phyloP scores from a whole-genome alignment of 257 asterid species.

The Plantago ovata region DNA sequence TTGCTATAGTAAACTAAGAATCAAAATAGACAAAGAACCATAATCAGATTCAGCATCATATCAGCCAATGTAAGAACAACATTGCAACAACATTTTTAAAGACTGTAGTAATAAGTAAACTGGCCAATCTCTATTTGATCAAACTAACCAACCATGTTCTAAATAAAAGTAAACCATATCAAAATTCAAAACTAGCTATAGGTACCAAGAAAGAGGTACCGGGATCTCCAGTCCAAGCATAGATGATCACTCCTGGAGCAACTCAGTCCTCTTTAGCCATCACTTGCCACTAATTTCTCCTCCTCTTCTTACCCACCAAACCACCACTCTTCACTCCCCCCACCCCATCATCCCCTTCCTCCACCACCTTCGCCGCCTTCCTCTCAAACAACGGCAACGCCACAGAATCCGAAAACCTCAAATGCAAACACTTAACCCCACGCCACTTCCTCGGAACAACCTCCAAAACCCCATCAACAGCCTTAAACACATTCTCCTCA shows the following conservation, averaged over 20 bases:
- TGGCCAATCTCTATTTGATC: too few species aligned
- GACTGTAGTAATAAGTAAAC: conserved; percentile 5
- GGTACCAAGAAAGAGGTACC: conserved; percentile 12
- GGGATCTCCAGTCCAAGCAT: conserved; percentile 6
- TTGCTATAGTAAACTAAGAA: too few species aligned
- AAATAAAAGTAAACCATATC: conserved; percentile 2
- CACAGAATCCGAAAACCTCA: conserved; percentile 71
- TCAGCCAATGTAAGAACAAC: too few species aligned
- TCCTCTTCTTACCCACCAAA: conserved; percentile 28
- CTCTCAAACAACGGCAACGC: conserved; percentile 67
- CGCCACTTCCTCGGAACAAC: conserved; percentile 65
- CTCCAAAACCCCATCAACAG: conserved; percentile 41
- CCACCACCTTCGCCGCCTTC: not conserved
- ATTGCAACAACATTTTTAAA: too few species aligned
- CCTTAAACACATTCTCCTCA: conserved; percentile 62
- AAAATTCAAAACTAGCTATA: not conserved
- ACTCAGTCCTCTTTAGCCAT: not conserved
- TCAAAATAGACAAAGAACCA: too few species aligned
- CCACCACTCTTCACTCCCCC: not conserved
- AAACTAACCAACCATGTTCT: not conserved
- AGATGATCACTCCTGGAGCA: not conserved
- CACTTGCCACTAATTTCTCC: conserved; percentile 8
- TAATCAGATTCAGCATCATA: too few species aligned
- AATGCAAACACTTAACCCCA: conserved; percentile 66
- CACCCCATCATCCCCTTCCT: not conserved